Conservation (phyloP, 768 basidiomycete genomes). For the Cantharellus cinnabarinus region DNA sequence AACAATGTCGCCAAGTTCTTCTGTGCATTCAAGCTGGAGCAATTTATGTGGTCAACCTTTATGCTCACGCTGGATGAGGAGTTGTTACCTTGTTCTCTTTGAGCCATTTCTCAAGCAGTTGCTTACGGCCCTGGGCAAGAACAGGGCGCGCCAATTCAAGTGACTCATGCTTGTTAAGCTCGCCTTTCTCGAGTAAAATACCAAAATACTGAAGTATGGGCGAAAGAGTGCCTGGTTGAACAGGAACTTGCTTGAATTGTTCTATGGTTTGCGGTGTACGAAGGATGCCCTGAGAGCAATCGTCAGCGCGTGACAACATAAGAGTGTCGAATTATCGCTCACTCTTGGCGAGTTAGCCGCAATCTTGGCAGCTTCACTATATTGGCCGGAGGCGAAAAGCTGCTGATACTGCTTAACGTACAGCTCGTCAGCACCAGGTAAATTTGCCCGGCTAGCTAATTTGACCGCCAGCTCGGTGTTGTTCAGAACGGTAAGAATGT, state of each 20-base stretch:
- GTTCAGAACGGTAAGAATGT: constrained; percentile 81
- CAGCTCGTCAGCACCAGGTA: constrained; percentile 93
- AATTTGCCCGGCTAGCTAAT: constrained; percentile 83
- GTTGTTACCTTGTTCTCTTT: constrained; percentile 86
- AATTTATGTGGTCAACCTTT: constrained; percentile 1
- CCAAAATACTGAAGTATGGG: constrained; percentile 98
- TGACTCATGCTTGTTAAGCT: constrained; percentile 90
- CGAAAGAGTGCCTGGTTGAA: constrained; percentile 71
- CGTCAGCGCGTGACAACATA: neutral
- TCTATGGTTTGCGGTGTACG: constrained; percentile 92
- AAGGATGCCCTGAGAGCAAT: constrained; percentile 51
- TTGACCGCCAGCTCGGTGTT: constrained; percentile 97
- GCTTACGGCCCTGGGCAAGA: constrained; percentile 86
- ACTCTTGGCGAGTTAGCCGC: constrained; percentile 93
- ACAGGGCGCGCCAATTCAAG: constrained; percentile 92
- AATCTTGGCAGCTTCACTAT: constrained; percentile 85
- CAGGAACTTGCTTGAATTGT: constrained; percentile 90
- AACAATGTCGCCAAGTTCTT: constrained; percentile 95
- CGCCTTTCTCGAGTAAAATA: constrained; percentile 93
- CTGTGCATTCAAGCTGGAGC: constrained; percentile 79
- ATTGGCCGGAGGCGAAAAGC: constrained; percentile 76
- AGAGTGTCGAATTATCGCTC: constrained; percentile 12
- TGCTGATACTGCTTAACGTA: constrained; percentile 89
- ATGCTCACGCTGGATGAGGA: neutral
- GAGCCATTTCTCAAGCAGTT: constrained; percentile 94